Evolutionary conservation across 2,329 filamentous ascomycete genomes (phyloP).

Genomic region (Hymenoscyphus salicellus): DNA sequence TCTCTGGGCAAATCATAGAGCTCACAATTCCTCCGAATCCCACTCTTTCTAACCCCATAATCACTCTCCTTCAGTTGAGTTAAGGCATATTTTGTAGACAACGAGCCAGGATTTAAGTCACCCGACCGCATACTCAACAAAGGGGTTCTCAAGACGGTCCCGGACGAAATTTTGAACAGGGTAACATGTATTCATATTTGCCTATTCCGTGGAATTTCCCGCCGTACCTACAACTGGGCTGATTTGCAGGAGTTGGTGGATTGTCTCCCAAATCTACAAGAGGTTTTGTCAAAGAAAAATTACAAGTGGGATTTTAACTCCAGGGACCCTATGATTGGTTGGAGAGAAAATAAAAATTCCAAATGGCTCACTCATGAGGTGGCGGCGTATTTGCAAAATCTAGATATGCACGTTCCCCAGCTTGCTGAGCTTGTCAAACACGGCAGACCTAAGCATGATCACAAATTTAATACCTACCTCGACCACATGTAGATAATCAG

Average conservation of each 20-base stretch:
- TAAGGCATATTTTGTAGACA: too few relatives aligned
- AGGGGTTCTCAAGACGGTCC: not conserved
- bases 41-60: not conserved
- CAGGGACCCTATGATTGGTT: not conserved
- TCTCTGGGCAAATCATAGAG: too few relatives aligned
- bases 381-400: not conserved
- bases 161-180: not conserved
- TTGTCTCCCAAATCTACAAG: not conserved
- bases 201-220: not conserved
- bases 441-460: not conserved
- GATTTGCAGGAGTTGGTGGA: not conserved
- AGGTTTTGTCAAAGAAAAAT: not conserved
- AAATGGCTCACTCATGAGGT: not conserved
- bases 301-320: not conserved
- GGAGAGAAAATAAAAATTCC: not conserved
- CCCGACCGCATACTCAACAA: too few relatives aligned
- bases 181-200: not conserved
- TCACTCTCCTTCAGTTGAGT: not conserved
- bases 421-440: not conserved
- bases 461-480: not conserved
- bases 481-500: not conserved
- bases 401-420: not conserved
- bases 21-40: not conserved
- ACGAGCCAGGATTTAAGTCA: too few relatives aligned
- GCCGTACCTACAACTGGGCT: too few relatives aligned